Conservation (phyloP, 192 early-diverging fungal genomes). For the Entophlyctis helioformis region DNA sequence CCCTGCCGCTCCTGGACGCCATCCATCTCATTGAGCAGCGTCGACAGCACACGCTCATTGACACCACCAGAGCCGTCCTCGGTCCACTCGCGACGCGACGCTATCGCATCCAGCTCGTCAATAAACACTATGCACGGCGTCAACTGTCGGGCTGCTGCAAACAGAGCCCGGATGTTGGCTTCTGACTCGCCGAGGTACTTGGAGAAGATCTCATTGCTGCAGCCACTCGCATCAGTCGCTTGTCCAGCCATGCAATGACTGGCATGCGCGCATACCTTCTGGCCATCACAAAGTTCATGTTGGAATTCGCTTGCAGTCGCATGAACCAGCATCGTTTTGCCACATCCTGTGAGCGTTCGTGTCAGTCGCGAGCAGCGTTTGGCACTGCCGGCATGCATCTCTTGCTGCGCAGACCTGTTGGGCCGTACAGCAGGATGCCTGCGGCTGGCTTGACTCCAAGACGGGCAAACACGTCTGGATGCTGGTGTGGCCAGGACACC, state of each 20-base stretch:
- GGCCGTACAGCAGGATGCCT: constrained; percentile 84
- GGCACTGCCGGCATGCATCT: no score
- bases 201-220: constrained; percentile 77
- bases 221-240: neutral
- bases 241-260: neutral
- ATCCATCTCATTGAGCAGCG: constrained; percentile 90
- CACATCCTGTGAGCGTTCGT: constrained; percentile 51
- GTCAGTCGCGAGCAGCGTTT: neutral
- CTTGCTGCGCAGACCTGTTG: constrained; percentile 47
- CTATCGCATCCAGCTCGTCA: constrained; percentile 91
- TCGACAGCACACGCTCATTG: constrained; percentile 81
- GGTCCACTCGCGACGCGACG: constrained; percentile 55
- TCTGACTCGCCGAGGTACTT: constrained; percentile 96
- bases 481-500: constrained; percentile 42
- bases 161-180: constrained; percentile 61
- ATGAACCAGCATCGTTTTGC: constrained; percentile 76
- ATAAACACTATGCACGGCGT: constrained; percentile 89
- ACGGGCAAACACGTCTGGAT: constrained; percentile 32
- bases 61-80: constrained; percentile 56
- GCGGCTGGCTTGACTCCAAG: constrained; percentile 64
- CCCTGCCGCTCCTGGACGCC: constrained; percentile 71
- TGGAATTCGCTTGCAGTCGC: constrained; percentile 62
- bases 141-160: constrained; percentile 68
- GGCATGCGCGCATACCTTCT: constrained; percentile 46
- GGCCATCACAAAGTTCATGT: constrained; percentile 74